These are phyloP conservation scores for Exidia glandulosa DNA, from an alignment of 768 basidiomycete species.

Conservation along the genomic window DNA sequence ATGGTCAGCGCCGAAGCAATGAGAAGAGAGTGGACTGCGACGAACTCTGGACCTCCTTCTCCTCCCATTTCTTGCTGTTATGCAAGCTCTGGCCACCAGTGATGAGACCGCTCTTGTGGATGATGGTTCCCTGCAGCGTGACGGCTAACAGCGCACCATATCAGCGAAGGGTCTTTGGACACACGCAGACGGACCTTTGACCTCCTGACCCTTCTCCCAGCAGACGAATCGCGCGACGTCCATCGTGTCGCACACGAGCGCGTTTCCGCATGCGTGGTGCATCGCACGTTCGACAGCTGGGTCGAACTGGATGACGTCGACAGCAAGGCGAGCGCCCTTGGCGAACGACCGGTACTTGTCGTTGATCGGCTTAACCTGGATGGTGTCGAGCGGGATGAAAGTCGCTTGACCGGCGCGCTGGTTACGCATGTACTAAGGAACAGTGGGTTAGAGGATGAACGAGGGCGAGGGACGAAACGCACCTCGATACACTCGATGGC, in stretches of 20 bases:
- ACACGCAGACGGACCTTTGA: conserved; percentile 61
- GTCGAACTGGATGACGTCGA: conserved; percentile 77
- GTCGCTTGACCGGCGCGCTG: conserved; percentile 94
- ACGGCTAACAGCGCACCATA: conserved; percentile 48
- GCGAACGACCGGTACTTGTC: conserved; percentile 91
- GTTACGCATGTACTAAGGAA: conserved; percentile 74
- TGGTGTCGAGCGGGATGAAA: conserved; percentile 96
- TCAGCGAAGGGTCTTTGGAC: background rate
- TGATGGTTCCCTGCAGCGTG: conserved; percentile 90
- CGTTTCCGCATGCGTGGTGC: conserved; percentile 92
- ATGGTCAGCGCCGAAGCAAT: conserved; percentile 2
- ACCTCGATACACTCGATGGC: conserved; percentile 98
- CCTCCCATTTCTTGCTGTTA: conserved; percentile 84
- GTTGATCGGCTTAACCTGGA: conserved; percentile 85
- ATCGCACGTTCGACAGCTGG: conserved; percentile 85
- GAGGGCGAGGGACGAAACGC: conserved; percentile 7
- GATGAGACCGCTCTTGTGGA: conserved; percentile 94
- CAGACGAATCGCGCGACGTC: conserved; percentile 83
- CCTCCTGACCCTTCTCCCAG: conserved; percentile 91
- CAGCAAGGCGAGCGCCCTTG: conserved; percentile 74
- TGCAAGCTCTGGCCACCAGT: conserved; percentile 86
- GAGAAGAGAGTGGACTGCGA: conserved; percentile 1
- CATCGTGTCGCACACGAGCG: conserved; percentile 92
- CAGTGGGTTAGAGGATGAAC: background rate
- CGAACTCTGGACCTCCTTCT: conserved; percentile 81